phyloP scores from a whole-genome alignment of 177 flowering plant species.

The Vitis hybrid region DNA sequence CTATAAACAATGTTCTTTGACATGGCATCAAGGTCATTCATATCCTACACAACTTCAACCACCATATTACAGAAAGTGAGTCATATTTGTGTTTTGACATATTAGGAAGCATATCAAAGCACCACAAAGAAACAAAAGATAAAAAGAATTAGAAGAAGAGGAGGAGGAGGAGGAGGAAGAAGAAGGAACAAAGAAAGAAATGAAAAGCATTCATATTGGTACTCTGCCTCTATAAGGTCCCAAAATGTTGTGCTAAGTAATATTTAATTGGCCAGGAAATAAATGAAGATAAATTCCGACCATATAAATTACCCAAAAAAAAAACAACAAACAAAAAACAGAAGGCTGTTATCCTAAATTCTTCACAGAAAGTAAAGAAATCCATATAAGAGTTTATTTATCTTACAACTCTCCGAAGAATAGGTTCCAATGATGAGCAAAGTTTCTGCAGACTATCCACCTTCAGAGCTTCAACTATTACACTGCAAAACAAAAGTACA shows the following conservation, averaged over 20 bases:
- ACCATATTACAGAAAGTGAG: no score
- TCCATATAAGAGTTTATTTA: slow-evolving; percentile 1
- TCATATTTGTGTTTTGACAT: no score
- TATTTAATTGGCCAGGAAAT: neutral
- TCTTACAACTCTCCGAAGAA: slow-evolving; percentile 82
- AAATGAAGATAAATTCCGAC: neutral
- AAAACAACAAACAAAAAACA: neutral
- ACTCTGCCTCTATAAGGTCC: neutral
- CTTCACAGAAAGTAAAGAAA: neutral
- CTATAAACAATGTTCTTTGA: no score
- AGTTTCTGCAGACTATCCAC: slow-evolving; percentile 80
- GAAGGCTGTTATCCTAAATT: neutral
- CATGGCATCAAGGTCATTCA: no score
- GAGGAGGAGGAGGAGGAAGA: no score
- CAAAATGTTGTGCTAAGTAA: neutral
- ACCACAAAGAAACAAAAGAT: no score
- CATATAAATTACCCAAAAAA: neutral
- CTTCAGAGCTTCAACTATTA: slow-evolving; percentile 79
- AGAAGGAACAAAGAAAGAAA: no score
- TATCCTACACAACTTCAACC: no score
- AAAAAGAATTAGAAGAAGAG: no score
- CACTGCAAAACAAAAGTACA: slow-evolving; percentile 49
- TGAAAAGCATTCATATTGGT: no score
- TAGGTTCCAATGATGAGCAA: slow-evolving; percentile 80
- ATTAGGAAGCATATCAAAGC: no score